A percentile compares a stretch with the other conserved stretches of the same genome.
These are phyloP conservation scores for Calonectria ilicicola DNA, from an alignment of 2,329 filamentous ascomycete genomes.

Conservation along the genomic window DNA sequence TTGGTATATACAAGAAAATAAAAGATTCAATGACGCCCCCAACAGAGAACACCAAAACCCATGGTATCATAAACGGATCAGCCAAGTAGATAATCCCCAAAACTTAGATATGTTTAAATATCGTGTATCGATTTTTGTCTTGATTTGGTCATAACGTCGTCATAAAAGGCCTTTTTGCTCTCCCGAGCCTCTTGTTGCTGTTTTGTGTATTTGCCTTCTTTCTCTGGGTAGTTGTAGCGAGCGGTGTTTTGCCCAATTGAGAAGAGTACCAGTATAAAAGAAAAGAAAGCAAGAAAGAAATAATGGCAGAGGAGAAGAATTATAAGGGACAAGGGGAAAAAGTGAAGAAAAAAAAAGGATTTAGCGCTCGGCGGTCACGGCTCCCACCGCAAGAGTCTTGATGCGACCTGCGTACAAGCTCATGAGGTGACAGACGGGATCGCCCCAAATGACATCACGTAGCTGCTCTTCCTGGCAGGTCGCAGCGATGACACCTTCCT, in stretches of 20 bases:
- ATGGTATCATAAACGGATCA: slow-evolving; percentile 25
- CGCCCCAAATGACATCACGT: slow-evolving; percentile 80
- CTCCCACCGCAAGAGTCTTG: slow-evolving; percentile 77
- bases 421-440: slow-evolving; percentile 86
- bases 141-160: slow-evolving; percentile 12
- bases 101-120: neutral
- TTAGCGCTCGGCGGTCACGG: slow-evolving; percentile 41
- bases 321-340: no score
- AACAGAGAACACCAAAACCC: slow-evolving; percentile 4
- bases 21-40: neutral
- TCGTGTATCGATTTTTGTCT: slow-evolving; percentile 13
- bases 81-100: neutral
- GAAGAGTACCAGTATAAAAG: neutral
- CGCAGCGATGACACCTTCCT: slow-evolving; percentile 75
- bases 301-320: no score
- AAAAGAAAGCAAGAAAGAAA: neutral
- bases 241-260: neutral
- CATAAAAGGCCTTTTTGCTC: neutral
- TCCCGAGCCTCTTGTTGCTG: slow-evolving; percentile 23
- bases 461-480: slow-evolving; percentile 76
- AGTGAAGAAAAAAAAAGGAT: neutral
- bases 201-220: neutral
- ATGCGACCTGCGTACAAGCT: slow-evolving; percentile 79
- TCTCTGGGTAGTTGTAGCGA: neutral
- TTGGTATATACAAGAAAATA: neutral